A percentile compares a stretch with the other conserved stretches of the same genome.
Evolutionary conservation across 306 rosid genomes (phyloP).

Genomic region (Corylus heterophylla): DNA sequence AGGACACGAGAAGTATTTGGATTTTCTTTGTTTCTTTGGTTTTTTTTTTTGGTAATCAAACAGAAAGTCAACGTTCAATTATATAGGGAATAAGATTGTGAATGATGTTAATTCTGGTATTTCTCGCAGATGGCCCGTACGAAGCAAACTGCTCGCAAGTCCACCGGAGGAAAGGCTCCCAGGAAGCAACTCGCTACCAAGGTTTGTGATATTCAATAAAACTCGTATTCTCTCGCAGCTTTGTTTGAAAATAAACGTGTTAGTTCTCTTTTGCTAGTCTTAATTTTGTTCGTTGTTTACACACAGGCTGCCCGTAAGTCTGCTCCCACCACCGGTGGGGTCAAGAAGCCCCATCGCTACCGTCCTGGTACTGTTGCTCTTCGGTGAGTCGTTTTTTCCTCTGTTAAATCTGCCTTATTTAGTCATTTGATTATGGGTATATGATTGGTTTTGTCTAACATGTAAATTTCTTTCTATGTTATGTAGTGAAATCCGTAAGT

Average conservation of each 20-base stretch:
- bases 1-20: too few species aligned
- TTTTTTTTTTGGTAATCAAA: neutral
- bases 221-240: neutral
- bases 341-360: constrained; percentile 93
- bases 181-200: constrained; percentile 98
- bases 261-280: rapidly evolving
- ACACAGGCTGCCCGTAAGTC: constrained; percentile 93
- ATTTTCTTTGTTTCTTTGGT: neutral
- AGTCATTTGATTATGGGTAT: too few species aligned
- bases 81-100: neutral
- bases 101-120: neutral
- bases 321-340: constrained; percentile 96
- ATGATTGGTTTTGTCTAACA: neutral
- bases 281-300: rapidly evolving
- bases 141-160: constrained; percentile 95
- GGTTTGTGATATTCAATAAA: constrained; percentile 34
- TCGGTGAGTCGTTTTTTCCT: constrained; percentile 40
- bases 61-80: neutral
- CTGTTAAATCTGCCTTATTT: neutral
- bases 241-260: rapidly evolving
- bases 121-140: constrained; percentile 88
- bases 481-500: constrained; percentile 84
- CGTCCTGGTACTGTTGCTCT: constrained; percentile 97
- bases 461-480: rapidly evolving
- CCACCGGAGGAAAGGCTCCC: constrained; percentile 94